Conservation (phyloP, 495 filamentous ascomycete species). For the Daldinia bambusicola region DNA sequence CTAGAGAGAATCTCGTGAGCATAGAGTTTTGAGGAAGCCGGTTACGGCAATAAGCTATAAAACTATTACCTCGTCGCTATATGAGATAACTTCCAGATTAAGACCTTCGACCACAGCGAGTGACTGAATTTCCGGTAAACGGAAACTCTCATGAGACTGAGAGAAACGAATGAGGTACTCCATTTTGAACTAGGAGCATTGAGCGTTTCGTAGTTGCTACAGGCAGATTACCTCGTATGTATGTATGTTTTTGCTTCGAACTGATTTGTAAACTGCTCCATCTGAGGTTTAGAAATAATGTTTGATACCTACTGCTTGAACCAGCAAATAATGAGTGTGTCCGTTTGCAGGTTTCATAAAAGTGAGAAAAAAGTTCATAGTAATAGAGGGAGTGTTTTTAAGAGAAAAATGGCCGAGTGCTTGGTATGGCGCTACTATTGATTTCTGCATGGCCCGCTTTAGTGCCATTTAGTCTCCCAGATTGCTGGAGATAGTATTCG, state of each 20-base stretch:
- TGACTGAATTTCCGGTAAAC: conserved; percentile 84
- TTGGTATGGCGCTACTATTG: conserved; percentile 20
- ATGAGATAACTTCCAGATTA: conserved; percentile 75
- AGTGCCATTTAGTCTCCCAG: background rate
- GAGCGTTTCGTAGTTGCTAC: conserved; percentile 11
- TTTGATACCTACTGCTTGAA: conserved; percentile 2
- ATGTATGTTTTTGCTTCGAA: conserved; percentile 16
- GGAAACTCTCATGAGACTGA: conserved; percentile 90
- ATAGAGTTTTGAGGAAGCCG: background rate
- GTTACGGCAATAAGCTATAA: too few species aligned
- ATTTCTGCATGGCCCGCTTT: conserved; percentile 11
- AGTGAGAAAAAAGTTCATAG: conserved; percentile 20
- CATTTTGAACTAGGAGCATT: conserved; percentile 54
- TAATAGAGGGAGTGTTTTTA: conserved; percentile 24
- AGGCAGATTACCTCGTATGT: background rate
- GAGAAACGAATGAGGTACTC: conserved; percentile 91
- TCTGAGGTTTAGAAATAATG: conserved; percentile 15
- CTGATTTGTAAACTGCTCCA: conserved; percentile 26
- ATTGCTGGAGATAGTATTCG: background rate
- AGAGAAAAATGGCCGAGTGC: conserved; percentile 35
- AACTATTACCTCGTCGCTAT: conserved; percentile 73
- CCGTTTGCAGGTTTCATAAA: conserved; percentile 3
- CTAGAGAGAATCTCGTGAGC: conserved; percentile 48
- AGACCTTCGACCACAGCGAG: conserved; percentile 75
- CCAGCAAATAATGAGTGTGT: background rate